phyloP scores from a whole-genome alignment of 2,329 filamentous ascomycete species.

The Colletotrichum sp. region DNA sequence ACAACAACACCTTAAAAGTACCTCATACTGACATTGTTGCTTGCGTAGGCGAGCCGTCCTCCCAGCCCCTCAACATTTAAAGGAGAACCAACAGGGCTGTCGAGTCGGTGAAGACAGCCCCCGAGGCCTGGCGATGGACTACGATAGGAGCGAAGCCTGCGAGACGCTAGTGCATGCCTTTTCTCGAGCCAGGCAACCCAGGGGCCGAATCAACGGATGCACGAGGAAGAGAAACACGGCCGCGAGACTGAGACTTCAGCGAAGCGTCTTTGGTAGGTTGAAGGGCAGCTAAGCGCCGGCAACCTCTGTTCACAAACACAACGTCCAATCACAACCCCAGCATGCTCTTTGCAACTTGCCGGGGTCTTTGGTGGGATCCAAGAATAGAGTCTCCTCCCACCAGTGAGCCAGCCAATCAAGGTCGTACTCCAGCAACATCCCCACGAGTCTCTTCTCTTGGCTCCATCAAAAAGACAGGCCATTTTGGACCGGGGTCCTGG shows the following conservation, averaged over 20 bases:
- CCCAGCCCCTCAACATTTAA: neutral
- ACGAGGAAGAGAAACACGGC: neutral
- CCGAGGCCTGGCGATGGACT: neutral
- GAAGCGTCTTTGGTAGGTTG: neutral
- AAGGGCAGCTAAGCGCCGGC: slow-evolving; percentile 24
- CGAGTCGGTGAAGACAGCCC: neutral
- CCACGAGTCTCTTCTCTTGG: slow-evolving; percentile 10
- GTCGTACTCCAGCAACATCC: neutral
- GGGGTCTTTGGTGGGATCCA: slow-evolving; percentile 12
- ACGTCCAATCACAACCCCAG: slow-evolving; percentile 21
- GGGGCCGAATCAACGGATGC: slow-evolving; percentile 3
- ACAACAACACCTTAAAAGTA: neutral
- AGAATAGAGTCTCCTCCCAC: slow-evolving; percentile 24
- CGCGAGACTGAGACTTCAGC: neutral
- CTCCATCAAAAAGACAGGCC: slow-evolving; percentile 15
- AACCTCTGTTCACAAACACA: slow-evolving; percentile 14
- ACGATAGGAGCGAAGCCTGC: neutral
- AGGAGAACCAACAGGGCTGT: neutral
- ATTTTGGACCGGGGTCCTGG: slow-evolving; percentile 3
- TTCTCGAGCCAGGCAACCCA: neutral
- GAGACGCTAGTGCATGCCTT: slow-evolving; percentile 13
- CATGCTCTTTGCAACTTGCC: neutral
- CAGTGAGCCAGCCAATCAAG: slow-evolving; percentile 16
- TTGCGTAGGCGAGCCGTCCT: neutral
- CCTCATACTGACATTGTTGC: neutral